phyloP scores from a whole-genome alignment of 345 rosid genomes.

The Adansonia digitata region DNA sequence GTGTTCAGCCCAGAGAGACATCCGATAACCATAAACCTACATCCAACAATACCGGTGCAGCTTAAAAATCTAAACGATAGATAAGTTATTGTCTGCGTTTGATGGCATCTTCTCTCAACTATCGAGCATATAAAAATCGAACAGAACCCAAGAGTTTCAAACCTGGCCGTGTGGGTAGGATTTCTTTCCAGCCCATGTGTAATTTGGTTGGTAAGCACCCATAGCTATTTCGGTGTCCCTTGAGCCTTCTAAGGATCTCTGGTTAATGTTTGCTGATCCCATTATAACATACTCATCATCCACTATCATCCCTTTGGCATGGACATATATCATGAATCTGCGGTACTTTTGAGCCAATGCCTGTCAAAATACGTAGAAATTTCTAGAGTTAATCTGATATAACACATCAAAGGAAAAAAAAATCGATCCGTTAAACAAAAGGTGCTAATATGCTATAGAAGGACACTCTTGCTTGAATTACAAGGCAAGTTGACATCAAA shows the following conservation, averaged over 20 bases:
- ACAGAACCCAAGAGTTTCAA: background rate
- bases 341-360: constrained; percentile 35
- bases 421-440: background rate
- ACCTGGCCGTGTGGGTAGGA: constrained; percentile 60
- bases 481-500: background rate
- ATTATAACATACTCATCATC: constrained; percentile 64
- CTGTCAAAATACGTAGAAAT: constrained; percentile 22
- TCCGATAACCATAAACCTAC: constrained; percentile 66
- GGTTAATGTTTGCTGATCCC: constrained; percentile 75
- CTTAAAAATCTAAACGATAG: background rate
- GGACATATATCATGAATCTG: constrained; percentile 71
- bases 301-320: constrained; percentile 72
- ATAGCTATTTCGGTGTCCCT: constrained; percentile 73
- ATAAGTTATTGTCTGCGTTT: background rate
- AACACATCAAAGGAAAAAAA: background rate
- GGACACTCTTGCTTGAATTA: background rate
- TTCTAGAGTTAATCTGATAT: background rate
- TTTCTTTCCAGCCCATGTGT: constrained; percentile 51
- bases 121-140: background rate
- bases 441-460: background rate
- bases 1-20: constrained; percentile 74
- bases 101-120: background rate
- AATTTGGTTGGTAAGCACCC: constrained; percentile 62
- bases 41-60: background rate
- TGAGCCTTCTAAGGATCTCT: constrained; percentile 74